These are phyloP conservation scores for Lyophyllum decastes DNA, from an alignment of 768 basidiomycete genomes.

Conservation along the genomic window DNA sequence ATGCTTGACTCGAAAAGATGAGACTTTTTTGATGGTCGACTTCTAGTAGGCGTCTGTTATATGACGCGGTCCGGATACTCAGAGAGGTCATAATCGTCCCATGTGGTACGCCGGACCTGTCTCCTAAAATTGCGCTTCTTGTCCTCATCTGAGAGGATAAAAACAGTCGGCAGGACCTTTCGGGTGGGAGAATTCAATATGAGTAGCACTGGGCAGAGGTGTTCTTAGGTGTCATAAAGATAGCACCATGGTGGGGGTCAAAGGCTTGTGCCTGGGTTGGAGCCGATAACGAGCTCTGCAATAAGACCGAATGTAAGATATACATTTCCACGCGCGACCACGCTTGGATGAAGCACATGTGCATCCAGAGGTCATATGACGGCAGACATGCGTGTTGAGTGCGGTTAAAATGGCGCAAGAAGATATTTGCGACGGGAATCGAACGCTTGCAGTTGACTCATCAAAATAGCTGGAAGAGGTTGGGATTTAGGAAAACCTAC, in stretches of 20 bases:
- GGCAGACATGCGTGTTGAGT: no score
- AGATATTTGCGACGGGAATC: background rate
- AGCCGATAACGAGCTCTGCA: no score
- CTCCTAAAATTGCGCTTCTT: background rate
- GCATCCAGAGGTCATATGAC: no score
- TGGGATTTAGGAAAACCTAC: no score
- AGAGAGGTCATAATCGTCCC: background rate
- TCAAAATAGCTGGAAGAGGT: background rate
- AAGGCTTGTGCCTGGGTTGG: no score
- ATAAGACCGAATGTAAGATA: background rate
- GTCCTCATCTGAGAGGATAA: background rate
- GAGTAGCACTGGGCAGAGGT: background rate
- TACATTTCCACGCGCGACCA: background rate
- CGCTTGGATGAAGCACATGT: background rate
- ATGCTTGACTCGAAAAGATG: background rate
- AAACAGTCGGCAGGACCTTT: background rate
- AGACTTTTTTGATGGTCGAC: no score
- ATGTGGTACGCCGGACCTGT: background rate
- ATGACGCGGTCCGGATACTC: background rate
- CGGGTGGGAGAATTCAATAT: background rate
- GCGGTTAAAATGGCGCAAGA: background rate
- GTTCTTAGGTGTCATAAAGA: background rate
- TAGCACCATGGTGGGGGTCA: background rate
- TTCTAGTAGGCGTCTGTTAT: background rate
- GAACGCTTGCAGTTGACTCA: background rate